phyloP scores from a whole-genome alignment of 2,329 filamentous ascomycete genomes.

The Thermochaetoides dissita region DNA sequence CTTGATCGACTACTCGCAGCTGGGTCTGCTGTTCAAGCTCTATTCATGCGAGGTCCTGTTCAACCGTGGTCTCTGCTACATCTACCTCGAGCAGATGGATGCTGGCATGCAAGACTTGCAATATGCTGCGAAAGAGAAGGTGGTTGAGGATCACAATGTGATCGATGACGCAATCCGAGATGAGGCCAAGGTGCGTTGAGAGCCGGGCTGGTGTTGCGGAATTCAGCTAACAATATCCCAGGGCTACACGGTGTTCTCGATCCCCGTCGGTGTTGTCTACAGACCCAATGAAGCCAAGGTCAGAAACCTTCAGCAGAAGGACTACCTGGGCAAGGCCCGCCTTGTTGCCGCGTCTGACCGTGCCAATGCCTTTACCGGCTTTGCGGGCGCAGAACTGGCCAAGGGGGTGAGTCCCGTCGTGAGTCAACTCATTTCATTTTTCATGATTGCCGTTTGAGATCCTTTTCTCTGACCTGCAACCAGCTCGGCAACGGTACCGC shows the following conservation, averaged over 20 bases:
- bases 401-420: constrained; percentile 35
- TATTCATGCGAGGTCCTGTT: constrained; percentile 97
- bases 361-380: constrained; percentile 68
- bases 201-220: too few species aligned
- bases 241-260: constrained; percentile 98
- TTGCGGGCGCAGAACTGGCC: constrained; percentile 66
- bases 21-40: constrained; percentile 88
- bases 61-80: constrained; percentile 93
- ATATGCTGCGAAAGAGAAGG: constrained; percentile 89
- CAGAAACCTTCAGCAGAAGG: constrained; percentile 93
- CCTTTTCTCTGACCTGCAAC: background rate
- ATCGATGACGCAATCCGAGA: constrained; percentile 95
- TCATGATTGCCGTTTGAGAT: background rate
- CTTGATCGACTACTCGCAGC: constrained; percentile 93
- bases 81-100: constrained; percentile 86
- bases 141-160: constrained; percentile 89
- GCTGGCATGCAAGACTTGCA: constrained; percentile 80
- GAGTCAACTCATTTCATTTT: background rate
- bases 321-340: constrained; percentile 92
- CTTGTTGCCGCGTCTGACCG: constrained; percentile 79
- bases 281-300: constrained; percentile 95
- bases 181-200: constrained; percentile 61
- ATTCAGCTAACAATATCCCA: constrained; percentile 21
- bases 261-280: constrained; percentile 90
- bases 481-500: constrained; percentile 38